Evolutionary conservation across 2,329 filamentous ascomycete genomes (phyloP).

Genomic region (Rhynchosporium secalis): DNA sequence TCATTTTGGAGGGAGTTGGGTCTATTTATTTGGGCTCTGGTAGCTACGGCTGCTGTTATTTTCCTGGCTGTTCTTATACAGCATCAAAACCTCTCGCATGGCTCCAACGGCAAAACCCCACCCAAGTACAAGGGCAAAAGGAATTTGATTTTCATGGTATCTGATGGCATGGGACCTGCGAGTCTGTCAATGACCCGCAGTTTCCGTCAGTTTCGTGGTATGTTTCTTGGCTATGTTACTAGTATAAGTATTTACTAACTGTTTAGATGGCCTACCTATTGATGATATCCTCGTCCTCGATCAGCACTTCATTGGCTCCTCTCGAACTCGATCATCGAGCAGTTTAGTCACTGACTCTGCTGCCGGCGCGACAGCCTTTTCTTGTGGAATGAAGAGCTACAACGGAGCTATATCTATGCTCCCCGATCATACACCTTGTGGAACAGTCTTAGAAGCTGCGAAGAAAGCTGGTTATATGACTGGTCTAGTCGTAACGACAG

Average conservation of each 20-base stretch:
- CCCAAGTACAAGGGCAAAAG: conserved; percentile 63
- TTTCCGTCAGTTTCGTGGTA: conserved; percentile 73
- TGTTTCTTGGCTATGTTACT: neutral
- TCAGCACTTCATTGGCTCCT: conserved; percentile 85
- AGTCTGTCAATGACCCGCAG: conserved; percentile 83
- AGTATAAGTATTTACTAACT: neutral
- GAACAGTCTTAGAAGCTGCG: conserved; percentile 89
- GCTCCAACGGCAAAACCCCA: conserved; percentile 44
- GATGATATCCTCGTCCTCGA: conserved; percentile 80
- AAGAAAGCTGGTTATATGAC: conserved; percentile 91
- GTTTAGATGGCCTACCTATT: conserved; percentile 62
- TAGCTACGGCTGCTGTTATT: conserved; percentile 77
- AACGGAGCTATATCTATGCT: conserved; percentile 93
- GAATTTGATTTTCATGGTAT: conserved; percentile 98
- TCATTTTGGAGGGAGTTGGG: conserved; percentile 70
- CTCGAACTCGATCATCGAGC: conserved; percentile 79
- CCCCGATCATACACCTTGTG: conserved; percentile 82
- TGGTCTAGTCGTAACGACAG: conserved; percentile 90
- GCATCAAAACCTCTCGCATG: conserved; percentile 68
- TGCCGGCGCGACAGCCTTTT: conserved; percentile 95
- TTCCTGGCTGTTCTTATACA: conserved; percentile 82
- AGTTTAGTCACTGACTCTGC: conserved; percentile 93
- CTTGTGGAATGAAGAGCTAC: conserved; percentile 90
- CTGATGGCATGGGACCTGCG: conserved; percentile 96
- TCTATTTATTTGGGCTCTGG: conserved; percentile 78